These are phyloP conservation scores for Metahyphopichia silvanorum DNA, from an alignment of 805 yeast species.

Conservation along the genomic window DNA sequence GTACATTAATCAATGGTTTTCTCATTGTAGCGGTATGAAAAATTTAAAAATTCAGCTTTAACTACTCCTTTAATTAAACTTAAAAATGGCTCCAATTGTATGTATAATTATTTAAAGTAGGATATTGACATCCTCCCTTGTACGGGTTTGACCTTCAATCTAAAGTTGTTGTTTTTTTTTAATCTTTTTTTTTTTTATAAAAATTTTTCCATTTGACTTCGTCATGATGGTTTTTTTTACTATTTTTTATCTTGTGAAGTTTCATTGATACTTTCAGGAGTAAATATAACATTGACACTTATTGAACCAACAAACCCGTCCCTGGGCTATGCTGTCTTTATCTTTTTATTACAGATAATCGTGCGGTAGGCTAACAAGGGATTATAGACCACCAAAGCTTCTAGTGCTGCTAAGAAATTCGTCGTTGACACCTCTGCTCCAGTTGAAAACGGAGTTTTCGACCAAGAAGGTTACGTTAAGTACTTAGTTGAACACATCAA, in stretches of 20 bases:
- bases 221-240: slow-evolving; percentile 2
- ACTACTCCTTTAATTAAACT: slow-evolving; percentile 5
- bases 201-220: slow-evolving; percentile 4
- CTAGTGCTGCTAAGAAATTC: slow-evolving; percentile 78
- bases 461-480: slow-evolving; percentile 96
- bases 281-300: slow-evolving; percentile 7
- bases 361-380: slow-evolving; percentile 75
- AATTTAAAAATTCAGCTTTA: slow-evolving; percentile 2
- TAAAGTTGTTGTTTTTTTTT: slow-evolving; percentile 2
- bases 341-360: slow-evolving; percentile 26
- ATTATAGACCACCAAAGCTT: slow-evolving; percentile 67
- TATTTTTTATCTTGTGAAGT: slow-evolving; percentile 2
- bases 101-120: slow-evolving; percentile 37
- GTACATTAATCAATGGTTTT: neutral
- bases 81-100: slow-evolving; percentile 88
- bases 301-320: slow-evolving; percentile 32
- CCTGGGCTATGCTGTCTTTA: slow-evolving; percentile 50
- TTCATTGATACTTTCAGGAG: slow-evolving; percentile 7
- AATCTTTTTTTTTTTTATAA: slow-evolving; percentile 3
- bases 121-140: slow-evolving; percentile 34
- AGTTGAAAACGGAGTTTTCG: slow-evolving; percentile 95
- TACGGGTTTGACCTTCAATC: slow-evolving; percentile 23
- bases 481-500: slow-evolving; percentile 99
- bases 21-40: neutral
- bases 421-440: slow-evolving; percentile 96